phyloP scores from a whole-genome alignment of 192 early-diverging fungal genomes.

The Coemansia sp. region DNA sequence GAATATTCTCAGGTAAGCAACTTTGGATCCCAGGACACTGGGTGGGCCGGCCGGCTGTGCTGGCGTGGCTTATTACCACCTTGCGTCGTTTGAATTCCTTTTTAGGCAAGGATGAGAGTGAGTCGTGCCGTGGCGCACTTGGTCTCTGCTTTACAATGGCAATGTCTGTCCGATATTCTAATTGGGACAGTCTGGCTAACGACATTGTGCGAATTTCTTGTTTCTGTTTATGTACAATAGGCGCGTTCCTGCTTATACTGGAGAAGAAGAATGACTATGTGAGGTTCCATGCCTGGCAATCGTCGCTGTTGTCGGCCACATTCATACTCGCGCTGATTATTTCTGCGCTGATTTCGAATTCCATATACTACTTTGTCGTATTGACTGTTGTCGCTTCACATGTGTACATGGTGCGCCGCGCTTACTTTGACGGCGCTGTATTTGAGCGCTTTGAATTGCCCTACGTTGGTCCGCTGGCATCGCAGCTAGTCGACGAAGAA shows the following conservation, averaged over 20 bases:
- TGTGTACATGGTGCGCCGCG: conserved; percentile 59
- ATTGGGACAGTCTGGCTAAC: conserved; percentile 5
- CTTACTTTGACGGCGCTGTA: conserved; percentile 69
- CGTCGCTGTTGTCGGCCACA: conserved; percentile 42
- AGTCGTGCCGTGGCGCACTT: conserved; percentile 1
- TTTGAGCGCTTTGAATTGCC: conserved; percentile 73
- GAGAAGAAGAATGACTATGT: conserved; percentile 75
- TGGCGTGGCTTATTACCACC: neutral
- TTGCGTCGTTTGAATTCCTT: neutral
- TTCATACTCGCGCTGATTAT: conserved; percentile 34
- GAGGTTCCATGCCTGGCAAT: conserved; percentile 60
- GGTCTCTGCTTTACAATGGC: conserved; percentile 1
- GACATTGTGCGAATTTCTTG: neutral
- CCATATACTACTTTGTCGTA: conserved; percentile 48
- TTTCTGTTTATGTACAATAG: conserved; percentile 33
- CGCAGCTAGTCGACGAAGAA: conserved; percentile 70
- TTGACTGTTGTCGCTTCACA: conserved; percentile 12
- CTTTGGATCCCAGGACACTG: neutral
- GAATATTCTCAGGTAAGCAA: conserved; percentile 54
- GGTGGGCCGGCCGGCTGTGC: neutral
- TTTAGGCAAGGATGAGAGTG: neutral
- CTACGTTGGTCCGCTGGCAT: conserved; percentile 66
- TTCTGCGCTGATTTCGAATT: conserved; percentile 37
- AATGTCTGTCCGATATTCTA: neutral
- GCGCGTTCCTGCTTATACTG: conserved; percentile 68